Evolutionary conservation across 2,329 filamentous ascomycete genomes (phyloP).

Genomic region (Fusarium acutatum): DNA sequence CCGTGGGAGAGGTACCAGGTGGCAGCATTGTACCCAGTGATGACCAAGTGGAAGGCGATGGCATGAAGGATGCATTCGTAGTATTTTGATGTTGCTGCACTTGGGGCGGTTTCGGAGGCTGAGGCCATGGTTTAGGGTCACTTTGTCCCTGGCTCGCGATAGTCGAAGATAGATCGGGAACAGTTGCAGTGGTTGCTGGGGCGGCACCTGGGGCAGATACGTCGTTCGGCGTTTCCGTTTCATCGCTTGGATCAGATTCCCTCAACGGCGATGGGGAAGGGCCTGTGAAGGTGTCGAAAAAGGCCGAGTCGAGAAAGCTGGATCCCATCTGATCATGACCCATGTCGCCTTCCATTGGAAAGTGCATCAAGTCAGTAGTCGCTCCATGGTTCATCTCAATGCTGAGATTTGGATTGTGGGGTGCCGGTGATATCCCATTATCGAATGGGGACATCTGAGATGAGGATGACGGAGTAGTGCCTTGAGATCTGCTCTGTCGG

Average conservation of each 20-base stretch:
- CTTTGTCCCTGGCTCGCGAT: background rate
- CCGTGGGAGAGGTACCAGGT: background rate
- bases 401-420: conserved; percentile 1
- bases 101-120: background rate
- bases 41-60: conserved; percentile 26
- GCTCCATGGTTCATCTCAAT: background rate
- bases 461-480: conserved; percentile 29
- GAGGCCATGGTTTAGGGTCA: conserved; percentile 1
- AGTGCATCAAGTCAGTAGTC: conserved; percentile 8
- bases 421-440: conserved; percentile 25
- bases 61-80: background rate
- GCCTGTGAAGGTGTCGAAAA: conserved; percentile 33
- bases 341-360: conserved; percentile 12
- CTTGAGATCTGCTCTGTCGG: conserved; percentile 24
- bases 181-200: background rate
- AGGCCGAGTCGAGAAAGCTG: conserved; percentile 29
- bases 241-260: conserved; percentile 13
- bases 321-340: conserved; percentile 15
- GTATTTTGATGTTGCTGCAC: background rate
- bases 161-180: background rate
- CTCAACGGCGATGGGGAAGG: conserved; percentile 19
- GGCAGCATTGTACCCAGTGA: conserved; percentile 25
- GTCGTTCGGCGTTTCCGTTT: conserved; percentile 11
- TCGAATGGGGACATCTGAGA: conserved; percentile 33
- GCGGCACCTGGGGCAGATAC: background rate